These are phyloP conservation scores for Maudiozyma serrabonitensis DNA, from an alignment of 805 yeast genomes.

Conservation along the genomic window DNA sequence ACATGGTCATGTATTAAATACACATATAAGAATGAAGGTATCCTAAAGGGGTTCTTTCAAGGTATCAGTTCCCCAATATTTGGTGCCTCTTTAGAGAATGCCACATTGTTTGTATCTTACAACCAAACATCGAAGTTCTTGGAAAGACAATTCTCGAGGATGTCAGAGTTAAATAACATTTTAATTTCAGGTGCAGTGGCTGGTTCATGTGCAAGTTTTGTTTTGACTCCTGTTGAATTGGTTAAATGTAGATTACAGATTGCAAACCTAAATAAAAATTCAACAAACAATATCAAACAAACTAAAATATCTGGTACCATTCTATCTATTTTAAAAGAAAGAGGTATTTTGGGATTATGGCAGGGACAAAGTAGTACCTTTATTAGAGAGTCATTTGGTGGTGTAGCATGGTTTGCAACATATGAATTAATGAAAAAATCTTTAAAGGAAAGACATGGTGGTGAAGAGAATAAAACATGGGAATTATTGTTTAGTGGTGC, in stretches of 20 bases:
- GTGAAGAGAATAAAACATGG: conserved; percentile 31
- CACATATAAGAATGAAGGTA: conserved; percentile 61
- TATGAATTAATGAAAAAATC: conserved; percentile 50
- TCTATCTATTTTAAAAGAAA: conserved; percentile 32
- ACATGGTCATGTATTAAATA: conserved; percentile 56
- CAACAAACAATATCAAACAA: conserved; percentile 7
- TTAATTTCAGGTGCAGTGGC: conserved; percentile 68
- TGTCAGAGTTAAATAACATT: conserved; percentile 35
- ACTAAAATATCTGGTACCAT: conserved; percentile 33
- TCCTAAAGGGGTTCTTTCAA: conserved; percentile 60
- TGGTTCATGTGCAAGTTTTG: conserved; percentile 73
- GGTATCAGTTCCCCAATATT: conserved; percentile 72
- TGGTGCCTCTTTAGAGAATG: conserved; percentile 88
- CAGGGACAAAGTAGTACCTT: conserved; percentile 77
- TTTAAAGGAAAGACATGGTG: conserved; percentile 21
- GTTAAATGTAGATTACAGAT: conserved; percentile 86
- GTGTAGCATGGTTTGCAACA: conserved; percentile 90
- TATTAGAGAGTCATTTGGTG: conserved; percentile 77
- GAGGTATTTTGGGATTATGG: conserved; percentile 74
- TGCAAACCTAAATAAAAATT: conserved; percentile 19
- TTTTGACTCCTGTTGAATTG: conserved; percentile 83
- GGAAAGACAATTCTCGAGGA: conserved; percentile 16
- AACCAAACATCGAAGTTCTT: conserved; percentile 37
- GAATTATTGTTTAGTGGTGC: conserved; percentile 75
- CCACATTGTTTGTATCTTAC: conserved; percentile 64